Base-by-base conservation (phyloP, 768 basidiomycete genomes). In the Leccinum arenicola region DNA sequence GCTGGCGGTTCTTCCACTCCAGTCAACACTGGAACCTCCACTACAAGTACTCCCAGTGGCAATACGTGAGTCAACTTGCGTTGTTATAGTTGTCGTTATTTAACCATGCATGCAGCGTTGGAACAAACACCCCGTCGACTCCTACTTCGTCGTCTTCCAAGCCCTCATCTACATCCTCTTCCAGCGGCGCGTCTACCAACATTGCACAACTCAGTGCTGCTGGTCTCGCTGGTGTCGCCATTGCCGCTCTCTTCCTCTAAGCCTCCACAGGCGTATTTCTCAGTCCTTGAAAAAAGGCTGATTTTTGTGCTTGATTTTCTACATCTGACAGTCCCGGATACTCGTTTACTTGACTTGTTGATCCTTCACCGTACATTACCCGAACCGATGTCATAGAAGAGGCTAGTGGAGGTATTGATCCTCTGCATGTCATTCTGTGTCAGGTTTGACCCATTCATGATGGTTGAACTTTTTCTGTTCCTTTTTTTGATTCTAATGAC, bases 181-280 rank as follows among this genome's bases (percentile, higher is more conserved):
- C 67, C 9, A 68, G 74, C 49, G 68, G 75, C 12, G 83, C 82
- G 31, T 69, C 78, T 50, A 74, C 74, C 54, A 79, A 78, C 15
- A 56, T 72, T 51, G 66, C 80, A 51, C 80, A 76, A 35, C 76
- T 81, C 52, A 80, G 77, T 45, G 61, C 76, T 50, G 74, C 79
- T 48, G 85, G 77, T 54, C 35, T 68, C 12, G 57, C 61, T 50
- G 73, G 71, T 50, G 78, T 68, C 6, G 71, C 68, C n/a, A 60
- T 76, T 33, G 78, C 69, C 55, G 80, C 74, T 48, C 57, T 81
- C 55, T 65, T 80, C 49, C 69, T 74, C 40, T 81, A 67, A 74
- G 47, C 1, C 23, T n/a, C 40, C 17, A 11, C 11, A 12, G 6
- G 48, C 54, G n/a, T 38, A 43, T 29, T 49, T 21, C 4, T 17